These are phyloP conservation scores for Yamadazyma sp. DNA, from an alignment of 1,139 yeast species.

Conservation along the genomic window DNA sequence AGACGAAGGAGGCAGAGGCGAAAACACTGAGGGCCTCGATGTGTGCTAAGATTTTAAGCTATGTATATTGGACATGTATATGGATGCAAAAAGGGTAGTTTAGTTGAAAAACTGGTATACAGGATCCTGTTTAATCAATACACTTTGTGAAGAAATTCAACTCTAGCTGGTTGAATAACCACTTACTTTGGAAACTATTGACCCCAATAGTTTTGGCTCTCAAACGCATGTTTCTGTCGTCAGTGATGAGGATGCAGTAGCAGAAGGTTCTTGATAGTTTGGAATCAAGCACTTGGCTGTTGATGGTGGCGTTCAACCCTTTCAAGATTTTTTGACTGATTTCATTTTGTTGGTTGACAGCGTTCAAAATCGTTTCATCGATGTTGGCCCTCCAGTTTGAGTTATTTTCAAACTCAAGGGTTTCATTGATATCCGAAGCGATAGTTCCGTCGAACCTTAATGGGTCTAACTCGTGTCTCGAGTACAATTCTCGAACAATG, in stretches of 20 bases:
- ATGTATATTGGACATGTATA: not conserved
- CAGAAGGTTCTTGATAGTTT: slow-evolving; percentile 44
- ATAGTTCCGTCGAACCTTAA: slow-evolving; percentile 57
- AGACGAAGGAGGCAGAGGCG: no score
- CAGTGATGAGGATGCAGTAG: slow-evolving; percentile 66
- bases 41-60: not conserved
- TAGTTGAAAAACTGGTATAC: no score
- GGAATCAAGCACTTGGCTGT: slow-evolving; percentile 24
- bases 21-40: no score
- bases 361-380: slow-evolving; percentile 58
- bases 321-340: slow-evolving; percentile 38
- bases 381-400: slow-evolving; percentile 63
- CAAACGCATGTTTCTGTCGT: slow-evolving; percentile 69
- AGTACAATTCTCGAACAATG: slow-evolving; percentile 64
- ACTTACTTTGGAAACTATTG: slow-evolving; percentile 56
- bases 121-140: slow-evolving; percentile 38
- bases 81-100: not conserved
- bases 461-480: slow-evolving; percentile 52
- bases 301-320: slow-evolving; percentile 28
- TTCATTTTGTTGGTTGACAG: slow-evolving; percentile 50
- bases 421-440: slow-evolving; percentile 55
- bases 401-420: slow-evolving; percentile 62
- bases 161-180: slow-evolving; percentile 59
- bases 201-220: slow-evolving; percentile 64
- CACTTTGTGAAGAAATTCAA: slow-evolving; percentile 37